These are phyloP conservation scores for Petunia hybrid DNA, from an alignment of 305 asterid species.

Conservation along the genomic window DNA sequence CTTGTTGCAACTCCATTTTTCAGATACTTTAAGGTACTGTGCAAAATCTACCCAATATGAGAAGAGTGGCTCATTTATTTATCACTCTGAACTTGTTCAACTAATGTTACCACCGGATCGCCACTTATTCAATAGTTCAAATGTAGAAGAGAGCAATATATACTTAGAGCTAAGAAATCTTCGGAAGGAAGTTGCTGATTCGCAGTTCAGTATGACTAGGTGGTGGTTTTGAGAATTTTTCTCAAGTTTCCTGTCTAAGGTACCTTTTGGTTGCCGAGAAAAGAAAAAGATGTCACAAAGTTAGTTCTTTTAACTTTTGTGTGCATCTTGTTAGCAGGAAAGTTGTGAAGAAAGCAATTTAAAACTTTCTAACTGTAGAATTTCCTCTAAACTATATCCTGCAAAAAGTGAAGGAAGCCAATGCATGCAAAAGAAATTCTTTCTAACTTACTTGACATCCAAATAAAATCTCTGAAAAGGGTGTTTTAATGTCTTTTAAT, in stretches of 20 bases:
- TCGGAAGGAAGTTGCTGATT: conserved; percentile 1
- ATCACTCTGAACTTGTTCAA: background rate
- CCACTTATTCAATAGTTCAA: background rate
- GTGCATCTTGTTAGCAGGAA: background rate
- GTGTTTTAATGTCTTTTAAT: background rate
- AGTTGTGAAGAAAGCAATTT: conserved; percentile 26
- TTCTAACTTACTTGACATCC: conserved; percentile 5
- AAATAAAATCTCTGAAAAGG: background rate
- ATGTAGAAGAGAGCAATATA: conserved; percentile 16
- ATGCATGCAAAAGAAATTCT: background rate
- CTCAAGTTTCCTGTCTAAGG: background rate
- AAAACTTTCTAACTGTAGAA: background rate
- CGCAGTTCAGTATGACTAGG: background rate
- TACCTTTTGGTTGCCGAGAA: background rate
- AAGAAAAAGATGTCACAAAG: background rate
- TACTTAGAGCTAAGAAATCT: background rate
- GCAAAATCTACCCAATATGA: conserved; percentile 17
- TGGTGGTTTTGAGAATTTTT: background rate
- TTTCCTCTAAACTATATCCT: no score
- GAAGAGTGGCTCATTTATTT: background rate
- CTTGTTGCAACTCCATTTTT: conserved; percentile 88
- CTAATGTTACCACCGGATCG: background rate
- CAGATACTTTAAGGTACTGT: conserved; percentile 86
- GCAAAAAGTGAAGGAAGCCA: background rate
- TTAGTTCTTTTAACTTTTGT: background rate